These are phyloP conservation scores for Lindgomyces ingoldianus DNA, from an alignment of 495 filamentous ascomycete species.

Conservation along the genomic window DNA sequence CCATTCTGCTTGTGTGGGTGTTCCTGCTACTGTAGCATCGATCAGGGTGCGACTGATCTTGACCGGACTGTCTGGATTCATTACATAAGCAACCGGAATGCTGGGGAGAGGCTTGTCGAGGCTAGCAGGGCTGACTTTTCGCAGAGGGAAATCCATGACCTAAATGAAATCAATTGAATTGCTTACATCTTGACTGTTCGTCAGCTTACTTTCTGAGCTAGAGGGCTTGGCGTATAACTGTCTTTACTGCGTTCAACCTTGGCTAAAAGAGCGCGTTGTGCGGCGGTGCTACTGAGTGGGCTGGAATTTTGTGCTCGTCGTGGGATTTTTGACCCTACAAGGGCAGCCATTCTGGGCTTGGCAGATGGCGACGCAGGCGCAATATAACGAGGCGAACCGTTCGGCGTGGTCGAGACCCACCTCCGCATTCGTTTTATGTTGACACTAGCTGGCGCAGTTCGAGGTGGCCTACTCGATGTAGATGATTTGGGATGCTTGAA, in stretches of 20 bases:
- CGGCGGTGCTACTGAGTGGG: background rate
- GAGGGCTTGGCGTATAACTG: background rate
- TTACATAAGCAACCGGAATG: slow-evolving; percentile 20
- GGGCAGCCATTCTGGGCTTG: background rate
- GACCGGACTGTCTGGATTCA: slow-evolving; percentile 17
- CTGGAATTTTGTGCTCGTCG: background rate
- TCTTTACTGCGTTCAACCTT: background rate
- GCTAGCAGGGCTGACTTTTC: background rate
- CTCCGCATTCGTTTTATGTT: background rate
- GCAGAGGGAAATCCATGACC: background rate
- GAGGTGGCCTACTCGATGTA: background rate
- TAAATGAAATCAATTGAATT: background rate
- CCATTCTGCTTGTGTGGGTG: slow-evolving; percentile 23
- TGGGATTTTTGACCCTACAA: slow-evolving; percentile 4
- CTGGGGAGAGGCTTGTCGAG: slow-evolving; percentile 30
- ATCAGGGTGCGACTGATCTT: slow-evolving; percentile 29
- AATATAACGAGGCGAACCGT: background rate
- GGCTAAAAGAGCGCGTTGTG: background rate
- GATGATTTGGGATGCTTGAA: background rate
- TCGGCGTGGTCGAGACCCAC: background rate
- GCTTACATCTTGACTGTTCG: background rate
- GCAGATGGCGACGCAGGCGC: background rate
- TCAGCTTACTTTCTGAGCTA: background rate
- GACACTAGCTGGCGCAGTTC: background rate
- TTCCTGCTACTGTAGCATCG: slow-evolving; percentile 24